These are phyloP conservation scores for Pelargonium citronellum DNA, from an alignment of 441 rosid genomes.

Conservation along the genomic window DNA sequence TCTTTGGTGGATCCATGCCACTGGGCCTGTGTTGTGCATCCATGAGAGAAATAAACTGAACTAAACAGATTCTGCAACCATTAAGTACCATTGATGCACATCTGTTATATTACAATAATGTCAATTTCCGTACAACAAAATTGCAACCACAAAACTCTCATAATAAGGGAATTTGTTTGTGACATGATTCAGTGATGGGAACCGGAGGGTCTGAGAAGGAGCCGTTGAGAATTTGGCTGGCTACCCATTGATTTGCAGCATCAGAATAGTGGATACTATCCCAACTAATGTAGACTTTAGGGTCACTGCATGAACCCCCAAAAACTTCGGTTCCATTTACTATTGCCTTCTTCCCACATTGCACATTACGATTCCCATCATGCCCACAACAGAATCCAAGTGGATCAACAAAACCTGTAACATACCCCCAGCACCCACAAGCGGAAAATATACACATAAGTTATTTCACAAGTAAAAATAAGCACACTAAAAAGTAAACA, in stretches of 20 bases:
- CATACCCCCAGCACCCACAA: not conserved
- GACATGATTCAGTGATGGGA: constrained; percentile 27
- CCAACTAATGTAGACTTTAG: constrained; percentile 21
- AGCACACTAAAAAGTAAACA: no score
- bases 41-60: no score
- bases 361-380: not conserved
- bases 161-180: not conserved
- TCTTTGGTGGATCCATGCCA: no score
- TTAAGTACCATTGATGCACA: no score
- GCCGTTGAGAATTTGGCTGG: constrained; percentile 25
- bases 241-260: constrained; percentile 37
- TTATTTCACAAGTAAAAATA: no score
- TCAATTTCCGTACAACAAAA: no score
- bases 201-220: constrained; percentile 24
- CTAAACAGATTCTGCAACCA: no score
- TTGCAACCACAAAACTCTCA: not conserved
- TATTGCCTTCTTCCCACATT: constrained; percentile 23
- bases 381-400: constrained; percentile 18
- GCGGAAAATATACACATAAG: no score
- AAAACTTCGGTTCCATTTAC: constrained; percentile 20
- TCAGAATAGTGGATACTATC: constrained; percentile 32
- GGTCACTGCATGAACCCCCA: constrained; percentile 9
- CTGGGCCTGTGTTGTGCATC: no score
- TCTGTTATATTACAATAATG: no score
- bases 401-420: constrained; percentile 8